These are phyloP conservation scores for Sporothrix protearum DNA, from an alignment of 2,329 filamentous ascomycete species.

Conservation along the genomic window DNA sequence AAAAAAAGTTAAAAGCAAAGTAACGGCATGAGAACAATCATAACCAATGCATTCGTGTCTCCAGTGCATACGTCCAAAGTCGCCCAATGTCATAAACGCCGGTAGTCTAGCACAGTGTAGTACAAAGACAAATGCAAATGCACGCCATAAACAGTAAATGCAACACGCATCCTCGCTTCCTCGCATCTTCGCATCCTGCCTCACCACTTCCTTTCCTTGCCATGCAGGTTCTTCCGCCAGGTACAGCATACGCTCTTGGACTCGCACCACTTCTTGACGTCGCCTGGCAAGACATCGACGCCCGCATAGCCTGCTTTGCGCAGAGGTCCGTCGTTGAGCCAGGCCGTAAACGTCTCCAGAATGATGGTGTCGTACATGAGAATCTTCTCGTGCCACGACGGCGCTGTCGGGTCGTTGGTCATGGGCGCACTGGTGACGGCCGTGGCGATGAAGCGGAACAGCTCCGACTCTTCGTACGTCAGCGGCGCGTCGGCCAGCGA, in stretches of 20 bases:
- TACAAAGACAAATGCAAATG: neutral
- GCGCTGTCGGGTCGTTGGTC: constrained; percentile 47
- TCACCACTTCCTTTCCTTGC: constrained; percentile 52
- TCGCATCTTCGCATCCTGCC: too few relatives aligned
- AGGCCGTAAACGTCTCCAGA: constrained; percentile 76
- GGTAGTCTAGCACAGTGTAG: neutral
- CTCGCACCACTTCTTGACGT: constrained; percentile 89
- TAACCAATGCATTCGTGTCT: neutral
- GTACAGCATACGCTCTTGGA: constrained; percentile 80
- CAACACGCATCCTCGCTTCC: too few relatives aligned
- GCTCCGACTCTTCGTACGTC: constrained; percentile 41
- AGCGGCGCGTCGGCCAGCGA: constrained; percentile 37
- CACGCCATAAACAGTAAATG: neutral
- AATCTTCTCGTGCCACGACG: constrained; percentile 89
- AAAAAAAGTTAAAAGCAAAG: neutral
- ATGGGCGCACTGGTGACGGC: constrained; percentile 52
- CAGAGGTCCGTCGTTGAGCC: constrained; percentile 73
- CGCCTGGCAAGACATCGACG: constrained; percentile 57
- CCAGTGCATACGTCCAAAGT: neutral
- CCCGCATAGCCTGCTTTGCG: constrained; percentile 60
- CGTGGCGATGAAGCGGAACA: constrained; percentile 53
- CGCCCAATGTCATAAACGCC: neutral
- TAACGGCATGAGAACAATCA: neutral
- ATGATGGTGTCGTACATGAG: constrained; percentile 88
- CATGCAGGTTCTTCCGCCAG: constrained; percentile 57